phyloP scores from a whole-genome alignment of 1,284 basidiomycete species.

The Ceratobasidium sp. region DNA sequence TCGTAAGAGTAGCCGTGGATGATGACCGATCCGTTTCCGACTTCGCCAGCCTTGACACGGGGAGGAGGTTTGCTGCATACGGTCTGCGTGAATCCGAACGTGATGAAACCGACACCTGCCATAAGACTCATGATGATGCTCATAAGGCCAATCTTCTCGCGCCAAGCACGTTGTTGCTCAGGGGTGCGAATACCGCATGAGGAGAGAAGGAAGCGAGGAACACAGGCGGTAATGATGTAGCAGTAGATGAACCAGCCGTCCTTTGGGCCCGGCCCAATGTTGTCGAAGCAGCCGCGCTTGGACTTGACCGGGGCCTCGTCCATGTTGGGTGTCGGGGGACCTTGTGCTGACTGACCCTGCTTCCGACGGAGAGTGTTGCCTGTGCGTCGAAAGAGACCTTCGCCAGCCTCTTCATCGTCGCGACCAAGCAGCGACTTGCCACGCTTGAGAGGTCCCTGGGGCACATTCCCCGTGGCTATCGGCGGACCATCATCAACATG shows the following conservation, averaged over 20 bases:
- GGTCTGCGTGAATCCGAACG: slow-evolving; percentile 97
- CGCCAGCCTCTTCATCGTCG: slow-evolving; percentile 87
- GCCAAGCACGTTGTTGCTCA: slow-evolving; percentile 96
- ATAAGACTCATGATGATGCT: slow-evolving; percentile 84
- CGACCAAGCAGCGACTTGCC: slow-evolving; percentile 89
- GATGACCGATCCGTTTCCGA: slow-evolving; percentile 86
- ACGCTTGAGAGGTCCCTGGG: slow-evolving; percentile 77
- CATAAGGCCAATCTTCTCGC: slow-evolving; percentile 97
- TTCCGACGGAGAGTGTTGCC: slow-evolving; percentile 81
- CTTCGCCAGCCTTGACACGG: slow-evolving; percentile 82
- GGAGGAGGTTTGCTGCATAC: slow-evolving; percentile 91
- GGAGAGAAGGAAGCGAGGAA: slow-evolving; percentile 80
- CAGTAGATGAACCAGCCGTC: slow-evolving; percentile 98
- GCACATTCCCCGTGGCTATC: slow-evolving; percentile 86
- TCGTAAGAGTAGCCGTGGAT: slow-evolving; percentile 96
- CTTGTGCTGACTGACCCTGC: slow-evolving; percentile 57
- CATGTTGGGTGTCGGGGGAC: slow-evolving; percentile 55
- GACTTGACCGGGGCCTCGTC: slow-evolving; percentile 60
- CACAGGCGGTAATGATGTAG: slow-evolving; percentile 85
- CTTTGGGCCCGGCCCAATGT: slow-evolving; percentile 87
- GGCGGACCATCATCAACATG: slow-evolving; percentile 39
- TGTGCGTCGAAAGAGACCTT: slow-evolving; percentile 84
- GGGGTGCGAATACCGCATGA: slow-evolving; percentile 87
- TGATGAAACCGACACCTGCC: slow-evolving; percentile 96
- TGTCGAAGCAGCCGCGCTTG: slow-evolving; percentile 72